Evolutionary conservation across 331 rosid genomes (phyloP), one percentile per base, ranked within the genome.

Genomic region (Malus hybrid): DNA sequence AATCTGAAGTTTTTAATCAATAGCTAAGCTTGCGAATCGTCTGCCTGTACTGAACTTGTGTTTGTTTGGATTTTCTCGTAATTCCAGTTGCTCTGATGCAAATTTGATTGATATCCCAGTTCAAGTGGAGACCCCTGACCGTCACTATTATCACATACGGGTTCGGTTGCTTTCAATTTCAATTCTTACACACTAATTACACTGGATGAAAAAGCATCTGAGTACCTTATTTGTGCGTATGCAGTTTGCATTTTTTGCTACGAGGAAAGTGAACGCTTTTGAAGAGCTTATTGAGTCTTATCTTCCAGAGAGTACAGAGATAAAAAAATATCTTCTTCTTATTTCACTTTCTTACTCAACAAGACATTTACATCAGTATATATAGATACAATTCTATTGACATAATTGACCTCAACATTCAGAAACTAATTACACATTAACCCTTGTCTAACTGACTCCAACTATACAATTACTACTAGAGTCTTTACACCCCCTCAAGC

Each of bases 101-200:
- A 93, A 88, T 83, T 77, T 93, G 81, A 74, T 88, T 64, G 98
- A 88, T 77, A 76, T 93, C 74, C 98, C 97, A 2, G 93, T 93
- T 76, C 96, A 93, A 90, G 94, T 90, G 69, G 98, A 93, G 86
- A 90, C 94, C 36, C 98, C 97, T n/a, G 98, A 93, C 78, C 98
- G 85, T 55, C 98, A 93, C 78, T 93, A 91, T 74, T 93, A 93
- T 79, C 98, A 88, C 83, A 97, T 91, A 86, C 74, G 80, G 29
- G 28, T 80, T 72, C 42, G 28, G 42, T 66, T 27, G 67, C 72
- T 77, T 67, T 57, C 28, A 64, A 66, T 46, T 36, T 34, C 56
- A 13, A 34, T 16, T n/a, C 71, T 71, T 34, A 44, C 69, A 44
- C 7, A 10, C 34, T 29, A 65, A 13, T 68, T 74, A 6, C 27